Evolutionary conservation across 2,329 filamentous ascomycete genomes (phyloP), one percentile per base, ranked within the genome.

Genomic region (Neodidymelliopsis sp.): DNA sequence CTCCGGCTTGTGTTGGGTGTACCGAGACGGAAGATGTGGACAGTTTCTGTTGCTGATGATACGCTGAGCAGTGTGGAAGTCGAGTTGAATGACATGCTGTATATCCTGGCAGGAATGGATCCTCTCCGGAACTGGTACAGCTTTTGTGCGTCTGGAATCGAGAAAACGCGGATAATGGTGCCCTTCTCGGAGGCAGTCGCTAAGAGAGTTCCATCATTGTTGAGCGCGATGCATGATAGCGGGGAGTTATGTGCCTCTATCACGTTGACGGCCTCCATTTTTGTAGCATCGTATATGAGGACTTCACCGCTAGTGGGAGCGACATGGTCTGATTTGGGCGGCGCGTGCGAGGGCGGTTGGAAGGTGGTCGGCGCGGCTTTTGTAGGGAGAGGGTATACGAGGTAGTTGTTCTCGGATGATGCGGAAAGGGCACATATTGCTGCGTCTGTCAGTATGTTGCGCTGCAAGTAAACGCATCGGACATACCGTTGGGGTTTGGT

Each of bases 11-110:
- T 60, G 43, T 70, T 66, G 2, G 68, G 65, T 10, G 58, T 55
- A 4, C 65, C 64, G 41, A 99, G 81, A 44, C 92, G 90, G 78
- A 99, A 99, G 40, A 99, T 91, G 71, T 99, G 94, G 8, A 99
- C 88, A 0, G 94, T 99, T 66, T 99, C 94, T 0, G 92, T 96
- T 1, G 91, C 92, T 3, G 93, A 97, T 4, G 94, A 97, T 29
- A 99, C 92, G 66, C 92, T 97, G 25, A 99, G 83, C 9, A 99
- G 80, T 1, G 92, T 96, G 2, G 92, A 96, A 50, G 89, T 91
- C 38, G 91, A 86, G 73, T 99, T 99, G 77, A 99, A 99, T 1
- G 92, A 96, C 91, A 99, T 97, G 83, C 91, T 96, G 76, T 92
- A 97, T 62, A 99, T 99, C 29, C 90, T 88, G 2, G 92, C 92